These are phyloP conservation scores for Ceratobasidium sp. DNA, from an alignment of 1,284 basidiomycete genomes.

Conservation along the genomic window DNA sequence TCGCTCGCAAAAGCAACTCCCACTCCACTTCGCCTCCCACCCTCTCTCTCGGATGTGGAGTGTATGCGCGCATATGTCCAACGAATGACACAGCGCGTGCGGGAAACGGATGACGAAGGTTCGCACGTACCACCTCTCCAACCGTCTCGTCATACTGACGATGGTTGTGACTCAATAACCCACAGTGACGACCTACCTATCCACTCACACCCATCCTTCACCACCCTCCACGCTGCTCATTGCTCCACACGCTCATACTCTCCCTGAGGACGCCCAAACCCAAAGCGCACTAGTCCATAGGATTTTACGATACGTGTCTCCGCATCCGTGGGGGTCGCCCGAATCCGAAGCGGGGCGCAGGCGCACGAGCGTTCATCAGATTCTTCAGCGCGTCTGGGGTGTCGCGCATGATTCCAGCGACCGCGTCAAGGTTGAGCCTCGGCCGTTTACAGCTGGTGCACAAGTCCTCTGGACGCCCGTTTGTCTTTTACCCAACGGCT, in stretches of 20 bases:
- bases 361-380: constrained; percentile 60
- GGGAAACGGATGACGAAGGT: constrained; percentile 41
- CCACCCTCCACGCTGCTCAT: constrained; percentile 68
- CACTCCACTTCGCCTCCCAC: not conserved
- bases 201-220: constrained; percentile 58
- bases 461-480: constrained; percentile 75
- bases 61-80: constrained; percentile 33
- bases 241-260: constrained; percentile 52
- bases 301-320: constrained; percentile 75
- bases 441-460: constrained; percentile 65
- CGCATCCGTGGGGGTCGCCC: constrained; percentile 78
- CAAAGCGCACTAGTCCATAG: constrained; percentile 68
- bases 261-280: constrained; percentile 57
- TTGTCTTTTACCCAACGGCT: constrained; percentile 48
- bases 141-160: constrained; percentile 10
- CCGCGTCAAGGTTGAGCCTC: constrained; percentile 38
- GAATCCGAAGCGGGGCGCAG: constrained; percentile 71
- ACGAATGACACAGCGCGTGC: constrained; percentile 16
- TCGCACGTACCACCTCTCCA: not conserved
- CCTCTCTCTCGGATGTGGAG: not conserved
- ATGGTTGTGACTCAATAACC: not conserved
- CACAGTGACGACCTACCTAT: constrained; percentile 61
- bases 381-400: constrained; percentile 64
- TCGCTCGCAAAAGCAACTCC: not conserved
- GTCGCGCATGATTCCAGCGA: not conserved